phyloP scores from a whole-genome alignment of 257 asterid genomes.

The Solanum chiquidenum region DNA sequence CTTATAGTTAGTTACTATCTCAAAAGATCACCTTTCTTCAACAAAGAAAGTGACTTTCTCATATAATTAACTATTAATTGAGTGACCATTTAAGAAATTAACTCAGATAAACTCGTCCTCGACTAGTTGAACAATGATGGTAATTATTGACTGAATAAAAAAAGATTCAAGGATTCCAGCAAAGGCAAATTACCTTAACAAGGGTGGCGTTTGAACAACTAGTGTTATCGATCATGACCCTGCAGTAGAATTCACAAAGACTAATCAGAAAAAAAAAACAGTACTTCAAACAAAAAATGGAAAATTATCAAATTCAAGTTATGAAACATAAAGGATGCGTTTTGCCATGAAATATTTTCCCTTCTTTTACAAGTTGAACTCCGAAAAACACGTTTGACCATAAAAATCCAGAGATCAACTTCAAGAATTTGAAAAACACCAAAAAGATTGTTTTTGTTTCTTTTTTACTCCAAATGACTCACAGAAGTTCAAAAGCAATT shows the following conservation, averaged over 20 bases:
- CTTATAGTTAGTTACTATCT: not conserved
- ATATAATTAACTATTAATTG: not conserved
- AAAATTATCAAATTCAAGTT: not conserved
- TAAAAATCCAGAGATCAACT: no score
- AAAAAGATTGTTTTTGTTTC: no score
- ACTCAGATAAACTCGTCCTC: not conserved
- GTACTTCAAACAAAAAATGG: not conserved
- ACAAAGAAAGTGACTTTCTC: not conserved
- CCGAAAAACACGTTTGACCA: no score
- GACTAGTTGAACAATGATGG: not conserved
- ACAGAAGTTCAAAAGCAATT: not conserved
- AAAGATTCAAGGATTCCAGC: not conserved
- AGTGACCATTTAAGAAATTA: not conserved
- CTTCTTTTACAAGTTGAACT: no score
- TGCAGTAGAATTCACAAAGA: conserved; percentile 25
- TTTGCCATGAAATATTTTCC: not conserved
- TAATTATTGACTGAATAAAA: not conserved
- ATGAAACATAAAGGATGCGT: not conserved
- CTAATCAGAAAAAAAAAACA: not conserved
- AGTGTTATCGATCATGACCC: conserved; percentile 89
- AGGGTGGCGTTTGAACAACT: conserved; percentile 68
- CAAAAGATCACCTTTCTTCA: not conserved
- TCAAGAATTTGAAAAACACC: not conserved
- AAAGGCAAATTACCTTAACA: conserved; percentile 43
- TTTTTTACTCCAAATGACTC: not conserved